Conservation (phyloP, 768 basidiomycete species). For the Hydnomerulius pinastri region DNA sequence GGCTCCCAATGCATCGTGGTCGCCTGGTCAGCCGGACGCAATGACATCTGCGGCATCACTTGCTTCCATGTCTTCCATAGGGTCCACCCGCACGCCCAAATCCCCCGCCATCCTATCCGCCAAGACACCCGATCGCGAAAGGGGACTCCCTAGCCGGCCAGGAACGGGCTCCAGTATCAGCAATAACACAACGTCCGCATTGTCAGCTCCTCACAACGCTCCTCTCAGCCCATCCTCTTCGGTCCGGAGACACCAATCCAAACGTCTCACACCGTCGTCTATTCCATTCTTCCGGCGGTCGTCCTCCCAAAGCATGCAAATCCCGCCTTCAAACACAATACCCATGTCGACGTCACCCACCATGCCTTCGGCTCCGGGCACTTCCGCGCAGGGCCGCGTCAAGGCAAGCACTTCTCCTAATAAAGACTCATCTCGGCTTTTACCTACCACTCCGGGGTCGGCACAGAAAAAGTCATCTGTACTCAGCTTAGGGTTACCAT, state of each 20-base stretch:
- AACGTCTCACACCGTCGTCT: slow-evolving; percentile 86
- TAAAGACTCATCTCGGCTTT: slow-evolving; percentile 53
- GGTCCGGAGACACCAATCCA: slow-evolving; percentile 62
- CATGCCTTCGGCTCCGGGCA: slow-evolving; percentile 47
- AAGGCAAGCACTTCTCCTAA: slow-evolving; percentile 52
- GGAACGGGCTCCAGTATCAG: slow-evolving; percentile 79
- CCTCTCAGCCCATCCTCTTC: slow-evolving; percentile 77
- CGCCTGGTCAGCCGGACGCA: slow-evolving; percentile 69
- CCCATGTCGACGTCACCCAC: slow-evolving; percentile 51
- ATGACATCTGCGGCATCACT: slow-evolving; percentile 81
- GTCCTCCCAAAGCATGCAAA: slow-evolving; percentile 84
- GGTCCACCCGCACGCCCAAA: slow-evolving; percentile 57
- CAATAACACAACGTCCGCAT: slow-evolving; percentile 59
- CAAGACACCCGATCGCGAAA: slow-evolving; percentile 66
- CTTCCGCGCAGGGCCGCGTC: slow-evolving; percentile 41
- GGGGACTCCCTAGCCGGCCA: slow-evolving; percentile 57
- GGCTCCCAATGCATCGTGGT: slow-evolving; percentile 56
- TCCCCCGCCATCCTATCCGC: slow-evolving; percentile 42
- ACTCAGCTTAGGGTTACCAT: slow-evolving; percentile 76
- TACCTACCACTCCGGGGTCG: slow-evolving; percentile 57
- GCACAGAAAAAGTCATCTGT: slow-evolving; percentile 82
- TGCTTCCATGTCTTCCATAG: slow-evolving; percentile 71
- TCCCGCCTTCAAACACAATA: slow-evolving; percentile 46
- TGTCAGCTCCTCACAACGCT: slow-evolving; percentile 53
- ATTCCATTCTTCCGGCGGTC: slow-evolving; percentile 95